Evolutionary conservation across 1,284 basidiomycete genomes (phyloP).

Genomic region (Rhodotorula mucilaginosa): DNA sequence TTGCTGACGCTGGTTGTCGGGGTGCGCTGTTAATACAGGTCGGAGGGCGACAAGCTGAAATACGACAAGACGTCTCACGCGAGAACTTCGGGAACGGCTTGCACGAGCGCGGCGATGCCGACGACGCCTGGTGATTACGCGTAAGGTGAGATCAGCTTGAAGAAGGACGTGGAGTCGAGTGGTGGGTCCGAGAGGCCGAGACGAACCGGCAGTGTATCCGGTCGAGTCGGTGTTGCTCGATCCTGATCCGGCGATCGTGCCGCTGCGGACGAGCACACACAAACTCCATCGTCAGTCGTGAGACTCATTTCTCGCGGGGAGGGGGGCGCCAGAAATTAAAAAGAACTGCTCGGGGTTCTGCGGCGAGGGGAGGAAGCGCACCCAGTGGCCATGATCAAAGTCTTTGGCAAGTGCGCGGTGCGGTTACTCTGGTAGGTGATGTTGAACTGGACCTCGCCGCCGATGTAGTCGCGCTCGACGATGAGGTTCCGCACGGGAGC

Average conservation of each 20-base stretch:
- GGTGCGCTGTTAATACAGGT: neutral
- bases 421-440: constrained; percentile 8
- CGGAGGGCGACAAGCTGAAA: neutral
- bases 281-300: too few species aligned
- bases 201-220: constrained; percentile 13
- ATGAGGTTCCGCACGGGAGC: neutral
- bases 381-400: constrained; percentile 17
- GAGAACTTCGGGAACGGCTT: constrained; percentile 44
- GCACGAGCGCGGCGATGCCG: constrained; percentile 17
- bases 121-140: neutral
- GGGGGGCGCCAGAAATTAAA: too few species aligned
- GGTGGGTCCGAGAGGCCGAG: too few species aligned
- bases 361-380: neutral
- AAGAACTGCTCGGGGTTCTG: neutral
- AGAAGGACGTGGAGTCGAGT: too few species aligned
- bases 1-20: constrained; percentile 32
- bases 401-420: constrained; percentile 3
- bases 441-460: constrained; percentile 4
- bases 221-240: constrained; percentile 16
- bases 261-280: constrained; percentile 25
- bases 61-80: constrained; percentile 4
- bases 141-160: too few species aligned
- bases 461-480: neutral
- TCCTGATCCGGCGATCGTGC: constrained; percentile 43
- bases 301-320: too few species aligned